phyloP scores from a whole-genome alignment of 441 rosid species.

The Populus hybrid region DNA sequence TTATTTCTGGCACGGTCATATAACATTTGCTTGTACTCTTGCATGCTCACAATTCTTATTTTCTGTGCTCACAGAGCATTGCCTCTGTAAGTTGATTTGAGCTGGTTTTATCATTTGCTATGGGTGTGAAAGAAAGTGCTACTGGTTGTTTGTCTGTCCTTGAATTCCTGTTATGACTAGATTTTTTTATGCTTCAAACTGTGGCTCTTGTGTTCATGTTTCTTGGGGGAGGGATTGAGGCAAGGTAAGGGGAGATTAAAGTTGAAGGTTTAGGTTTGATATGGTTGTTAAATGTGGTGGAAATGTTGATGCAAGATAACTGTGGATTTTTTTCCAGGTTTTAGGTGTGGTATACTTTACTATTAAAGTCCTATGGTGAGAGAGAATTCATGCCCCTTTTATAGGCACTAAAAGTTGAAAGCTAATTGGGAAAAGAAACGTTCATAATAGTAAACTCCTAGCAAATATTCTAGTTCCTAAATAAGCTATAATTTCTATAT shows the following conservation, averaged over 20 bases:
- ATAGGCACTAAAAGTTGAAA: not conserved
- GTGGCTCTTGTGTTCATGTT: not conserved
- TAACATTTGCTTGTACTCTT: constrained; percentile 11
- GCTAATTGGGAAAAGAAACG: not conserved
- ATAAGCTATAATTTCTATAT: not conserved
- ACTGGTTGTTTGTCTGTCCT: not conserved
- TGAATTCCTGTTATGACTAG: not conserved
- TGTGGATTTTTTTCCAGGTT: not conserved
- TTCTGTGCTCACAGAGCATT: not conserved
- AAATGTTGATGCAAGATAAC: not conserved
- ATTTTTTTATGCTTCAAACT: not conserved
- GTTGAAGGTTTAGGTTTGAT: not conserved
- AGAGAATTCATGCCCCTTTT: not conserved
- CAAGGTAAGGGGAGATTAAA: not conserved
- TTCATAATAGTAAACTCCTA: not conserved
- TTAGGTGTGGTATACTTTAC: not conserved
- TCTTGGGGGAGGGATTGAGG: not conserved
- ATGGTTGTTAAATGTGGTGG: not conserved
- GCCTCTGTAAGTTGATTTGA: not conserved
- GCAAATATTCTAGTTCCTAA: not conserved
- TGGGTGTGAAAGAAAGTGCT: not conserved
- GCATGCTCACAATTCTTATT: not conserved
- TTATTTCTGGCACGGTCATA: not conserved
- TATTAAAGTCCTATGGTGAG: not conserved
- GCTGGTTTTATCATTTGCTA: not conserved